Evolutionary conservation across 23 red algal species (phyloP).

Genomic region (Gracilaria vermiculophylla): DNA sequence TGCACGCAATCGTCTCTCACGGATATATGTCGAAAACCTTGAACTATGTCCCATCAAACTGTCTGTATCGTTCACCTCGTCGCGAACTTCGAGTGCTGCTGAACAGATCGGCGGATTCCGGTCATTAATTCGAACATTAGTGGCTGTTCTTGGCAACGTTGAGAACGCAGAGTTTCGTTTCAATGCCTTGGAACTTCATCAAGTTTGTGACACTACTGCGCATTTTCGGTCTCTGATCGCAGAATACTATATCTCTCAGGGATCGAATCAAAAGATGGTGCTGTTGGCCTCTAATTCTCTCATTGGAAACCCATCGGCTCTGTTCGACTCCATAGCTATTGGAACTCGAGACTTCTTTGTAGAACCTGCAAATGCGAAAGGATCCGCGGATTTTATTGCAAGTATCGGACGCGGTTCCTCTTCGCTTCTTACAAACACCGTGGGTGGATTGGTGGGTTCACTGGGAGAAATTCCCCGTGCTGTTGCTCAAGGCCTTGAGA

Average conservation of each 20-base stretch:
- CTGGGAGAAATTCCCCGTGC: constrained; percentile 83
- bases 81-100: constrained; percentile 57
- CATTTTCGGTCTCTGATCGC: constrained; percentile 75
- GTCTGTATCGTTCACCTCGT: constrained; percentile 78
- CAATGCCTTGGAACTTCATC: constrained; percentile 81
- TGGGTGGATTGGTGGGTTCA: constrained; percentile 84
- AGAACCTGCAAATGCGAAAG: constrained; percentile 84
- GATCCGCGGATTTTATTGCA: constrained; percentile 85
- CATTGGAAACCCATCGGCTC: constrained; percentile 84
- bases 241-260: constrained; percentile 84
- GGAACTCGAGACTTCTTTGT: constrained; percentile 95
- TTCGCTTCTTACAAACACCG: constrained; percentile 81
- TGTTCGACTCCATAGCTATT: constrained; percentile 93
- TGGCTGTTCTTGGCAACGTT: constrained; percentile 89
- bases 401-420: constrained; percentile 85
- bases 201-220: constrained; percentile 77
- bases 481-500: constrained; percentile 82
- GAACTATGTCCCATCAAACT: constrained; percentile 80
- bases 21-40: constrained; percentile 79
- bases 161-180: constrained; percentile 87
- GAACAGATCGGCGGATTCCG: constrained; percentile 72
- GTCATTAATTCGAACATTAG: constrained; percentile 69
- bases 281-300: constrained; percentile 76
- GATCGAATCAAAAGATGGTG: constrained; percentile 77
- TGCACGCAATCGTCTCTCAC: not conserved